A percentile compares a stretch with the other conserved stretches of the same genome.
These are phyloP conservation scores for Nitzschia putrida DNA, from an alignment of 108 stramenopile genomes.

Conservation along the genomic window DNA sequence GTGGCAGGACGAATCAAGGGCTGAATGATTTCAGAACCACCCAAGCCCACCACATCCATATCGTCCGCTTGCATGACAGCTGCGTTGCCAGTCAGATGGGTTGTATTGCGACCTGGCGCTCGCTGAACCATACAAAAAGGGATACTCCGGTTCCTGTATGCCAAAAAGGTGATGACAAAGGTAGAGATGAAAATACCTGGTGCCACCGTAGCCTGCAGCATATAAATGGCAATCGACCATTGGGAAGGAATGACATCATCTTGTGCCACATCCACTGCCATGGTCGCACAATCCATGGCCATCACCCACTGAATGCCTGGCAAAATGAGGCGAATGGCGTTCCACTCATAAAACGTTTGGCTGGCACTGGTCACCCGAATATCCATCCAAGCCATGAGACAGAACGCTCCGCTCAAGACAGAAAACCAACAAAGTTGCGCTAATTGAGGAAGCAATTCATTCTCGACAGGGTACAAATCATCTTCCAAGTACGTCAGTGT, in stretches of 20 bases:
- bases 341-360: slow-evolving; percentile 42
- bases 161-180: slow-evolving; percentile 39
- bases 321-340: slow-evolving; percentile 39
- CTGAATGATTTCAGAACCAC: slow-evolving; percentile 14
- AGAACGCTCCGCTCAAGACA: slow-evolving; percentile 18
- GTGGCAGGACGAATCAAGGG: slow-evolving; percentile 38
- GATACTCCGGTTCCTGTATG: slow-evolving; percentile 34
- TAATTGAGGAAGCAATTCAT: not conserved
- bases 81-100: not conserved
- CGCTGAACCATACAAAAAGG: slow-evolving; percentile 41
- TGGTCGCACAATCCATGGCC: slow-evolving; percentile 24
- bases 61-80: slow-evolving; percentile 4
- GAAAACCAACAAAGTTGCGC: slow-evolving; percentile 15
- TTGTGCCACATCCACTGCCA: slow-evolving; percentile 15
- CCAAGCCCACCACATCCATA: slow-evolving; percentile 14
- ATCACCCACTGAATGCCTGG: slow-evolving; percentile 16
- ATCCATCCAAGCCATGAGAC: slow-evolving; percentile 17
- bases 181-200: slow-evolving; percentile 36
- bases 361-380: slow-evolving; percentile 20
- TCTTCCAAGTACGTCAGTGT: slow-evolving; percentile 21
- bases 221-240: slow-evolving; percentile 36
- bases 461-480: slow-evolving; percentile 1
- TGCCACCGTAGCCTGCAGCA: slow-evolving; percentile 29
- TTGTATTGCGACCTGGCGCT: slow-evolving; percentile 19
- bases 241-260: slow-evolving; percentile 15